Percentiles rank a stretch among this genome's conserved stretches.
Evolutionary conservation across 768 basidiomycete genomes (phyloP).

Genomic region (Russula ochroleuca): DNA sequence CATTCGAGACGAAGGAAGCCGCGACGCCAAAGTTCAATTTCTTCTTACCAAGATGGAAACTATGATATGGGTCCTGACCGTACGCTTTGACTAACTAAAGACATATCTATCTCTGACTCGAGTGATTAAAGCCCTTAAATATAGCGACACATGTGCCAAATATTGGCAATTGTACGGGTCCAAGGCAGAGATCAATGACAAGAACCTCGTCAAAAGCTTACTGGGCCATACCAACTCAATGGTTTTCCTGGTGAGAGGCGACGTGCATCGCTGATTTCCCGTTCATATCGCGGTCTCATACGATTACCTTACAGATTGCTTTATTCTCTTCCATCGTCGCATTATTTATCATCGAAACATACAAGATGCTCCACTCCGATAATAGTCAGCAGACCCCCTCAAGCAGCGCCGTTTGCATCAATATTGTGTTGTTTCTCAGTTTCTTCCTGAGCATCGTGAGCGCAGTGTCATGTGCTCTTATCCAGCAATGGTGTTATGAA

Average conservation of each 20-base stretch:
- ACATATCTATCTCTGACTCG: not conserved
- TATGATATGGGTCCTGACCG: not conserved
- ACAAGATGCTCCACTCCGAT: constrained; percentile 19
- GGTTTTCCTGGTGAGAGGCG: constrained; percentile 21
- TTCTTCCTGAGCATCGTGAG: constrained; percentile 19
- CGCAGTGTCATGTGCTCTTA: constrained; percentile 13
- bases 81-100: not conserved
- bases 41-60: not conserved
- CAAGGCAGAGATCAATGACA: constrained; percentile 20
- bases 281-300: not conserved
- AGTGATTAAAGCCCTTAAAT: not conserved
- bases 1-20: too few species aligned
- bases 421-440: constrained; percentile 16
- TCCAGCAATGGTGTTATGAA: constrained; percentile 25
- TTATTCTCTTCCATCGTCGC: constrained; percentile 27
- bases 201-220: constrained; percentile 17
- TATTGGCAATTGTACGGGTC: constrained; percentile 24
- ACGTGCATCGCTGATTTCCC: not conserved
- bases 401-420: constrained; percentile 21
- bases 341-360: constrained; percentile 26
- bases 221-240: constrained; percentile 23
- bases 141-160: constrained; percentile 14
- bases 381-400: too few species aligned
- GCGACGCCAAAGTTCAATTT: too few species aligned
- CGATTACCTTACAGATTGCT: not conserved